A percentile compares a stretch with the other conserved stretches of the same genome.
Evolutionary conservation across 2,329 filamentous ascomycete genomes (phyloP).

Genomic region (Xylariales sp.): DNA sequence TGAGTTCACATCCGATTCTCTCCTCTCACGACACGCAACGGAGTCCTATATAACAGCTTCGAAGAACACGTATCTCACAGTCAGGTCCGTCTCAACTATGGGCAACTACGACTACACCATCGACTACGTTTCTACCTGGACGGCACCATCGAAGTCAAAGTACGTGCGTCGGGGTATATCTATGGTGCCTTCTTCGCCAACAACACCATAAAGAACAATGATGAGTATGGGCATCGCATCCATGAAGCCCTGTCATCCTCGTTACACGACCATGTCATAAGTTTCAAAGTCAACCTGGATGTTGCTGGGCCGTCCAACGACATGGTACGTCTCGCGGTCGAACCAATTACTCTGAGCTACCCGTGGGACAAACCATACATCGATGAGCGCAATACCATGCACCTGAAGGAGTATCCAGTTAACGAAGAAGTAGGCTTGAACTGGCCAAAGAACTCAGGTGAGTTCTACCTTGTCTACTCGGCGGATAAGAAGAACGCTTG

Average conservation of each 20-base stretch:
- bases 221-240: slow-evolving; percentile 11
- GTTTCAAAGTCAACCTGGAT: slow-evolving; percentile 16
- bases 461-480: slow-evolving; percentile 32
- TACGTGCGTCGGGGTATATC: slow-evolving; percentile 28
- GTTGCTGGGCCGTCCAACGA: slow-evolving; percentile 13
- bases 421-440: slow-evolving; percentile 18
- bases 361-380: slow-evolving; percentile 25
- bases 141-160: slow-evolving; percentile 28
- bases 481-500: slow-evolving; percentile 27
- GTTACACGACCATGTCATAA: slow-evolving; percentile 16
- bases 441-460: slow-evolving; percentile 23
- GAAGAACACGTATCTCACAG: slow-evolving; percentile 4
- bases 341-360: slow-evolving; percentile 12
- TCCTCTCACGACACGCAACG: slow-evolving; percentile 42
- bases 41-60: slow-evolving; percentile 1
- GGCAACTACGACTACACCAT: slow-evolving; percentile 36
- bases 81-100: slow-evolving; percentile 20
- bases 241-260: slow-evolving; percentile 12
- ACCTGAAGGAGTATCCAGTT: slow-evolving; percentile 14
- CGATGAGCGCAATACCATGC: slow-evolving; percentile 21
- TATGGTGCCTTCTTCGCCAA: too few relatives aligned
- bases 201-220: slow-evolving; percentile 7
- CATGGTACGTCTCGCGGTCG: slow-evolving; percentile 16
- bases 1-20: slow-evolving; percentile 43
- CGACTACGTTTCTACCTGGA: slow-evolving; percentile 25